These are phyloP conservation scores for Pseudocercospora vitis DNA, from an alignment of 2,329 filamentous ascomycete species.

Conservation along the genomic window DNA sequence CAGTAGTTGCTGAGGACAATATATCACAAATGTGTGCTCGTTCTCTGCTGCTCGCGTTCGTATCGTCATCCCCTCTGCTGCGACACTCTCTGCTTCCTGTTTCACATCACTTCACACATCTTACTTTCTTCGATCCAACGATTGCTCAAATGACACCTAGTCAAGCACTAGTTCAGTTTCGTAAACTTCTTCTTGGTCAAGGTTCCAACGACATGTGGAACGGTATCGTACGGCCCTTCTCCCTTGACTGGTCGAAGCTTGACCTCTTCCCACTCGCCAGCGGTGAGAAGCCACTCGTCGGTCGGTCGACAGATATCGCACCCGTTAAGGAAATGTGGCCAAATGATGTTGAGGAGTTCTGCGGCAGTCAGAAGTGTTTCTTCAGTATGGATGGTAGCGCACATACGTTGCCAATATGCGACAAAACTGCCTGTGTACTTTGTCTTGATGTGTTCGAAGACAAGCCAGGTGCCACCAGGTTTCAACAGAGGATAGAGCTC, in stretches of 20 bases:
- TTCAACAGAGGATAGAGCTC: slow-evolving; percentile 60
- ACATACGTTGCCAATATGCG: slow-evolving; percentile 39
- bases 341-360: slow-evolving; percentile 37
- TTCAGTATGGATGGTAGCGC: not conserved
- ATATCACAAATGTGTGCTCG: no score
- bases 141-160: not conserved
- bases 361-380: not conserved
- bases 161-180: slow-evolving; percentile 19
- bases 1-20: no score
- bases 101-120: not conserved
- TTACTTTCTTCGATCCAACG: not conserved
- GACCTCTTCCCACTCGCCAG: slow-evolving; percentile 39
- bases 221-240: slow-evolving; percentile 38
- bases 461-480: slow-evolving; percentile 62
- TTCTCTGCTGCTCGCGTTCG: no score
- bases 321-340: slow-evolving; percentile 40
- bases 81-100: not conserved
- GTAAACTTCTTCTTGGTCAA: slow-evolving; percentile 34
- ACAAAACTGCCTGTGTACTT: slow-evolving; percentile 38
- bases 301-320: slow-evolving; percentile 39
- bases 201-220: slow-evolving; percentile 39
- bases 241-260: slow-evolving; percentile 33
- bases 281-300: slow-evolving; percentile 38
- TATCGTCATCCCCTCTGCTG: no score
- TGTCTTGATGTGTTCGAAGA: slow-evolving; percentile 60